phyloP scores from a whole-genome alignment of 345 rosid species.

The Geranium rotundifolium region DNA sequence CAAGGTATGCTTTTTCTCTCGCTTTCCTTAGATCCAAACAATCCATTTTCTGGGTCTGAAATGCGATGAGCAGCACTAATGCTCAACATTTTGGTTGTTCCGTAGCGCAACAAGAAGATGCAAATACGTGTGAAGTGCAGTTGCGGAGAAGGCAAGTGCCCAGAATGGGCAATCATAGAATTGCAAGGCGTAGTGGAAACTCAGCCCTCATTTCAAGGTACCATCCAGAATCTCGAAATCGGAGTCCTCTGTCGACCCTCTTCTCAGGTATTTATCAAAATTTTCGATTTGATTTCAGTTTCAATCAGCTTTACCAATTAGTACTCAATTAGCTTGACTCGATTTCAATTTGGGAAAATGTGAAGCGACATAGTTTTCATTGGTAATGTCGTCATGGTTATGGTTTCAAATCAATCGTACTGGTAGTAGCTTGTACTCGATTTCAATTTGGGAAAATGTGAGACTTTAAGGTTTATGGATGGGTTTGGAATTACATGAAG shows the following conservation, averaged over 20 bases:
- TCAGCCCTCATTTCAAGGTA: slow-evolving; percentile 45
- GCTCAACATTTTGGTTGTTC: too few relatives aligned
- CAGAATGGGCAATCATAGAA: slow-evolving; percentile 85
- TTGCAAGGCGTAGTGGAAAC: slow-evolving; percentile 71
- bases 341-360: too few relatives aligned
- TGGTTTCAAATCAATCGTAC: too few relatives aligned
- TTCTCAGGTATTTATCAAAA: slow-evolving; percentile 36
- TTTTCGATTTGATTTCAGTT: background rate
- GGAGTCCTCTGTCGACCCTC: slow-evolving; percentile 70
- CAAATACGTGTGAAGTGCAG: slow-evolving; percentile 75
- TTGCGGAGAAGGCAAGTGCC: slow-evolving; percentile 60
- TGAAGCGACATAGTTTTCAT: too few relatives aligned
- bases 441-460: too few relatives aligned
- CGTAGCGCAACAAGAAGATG: slow-evolving; percentile 20
- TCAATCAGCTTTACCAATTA: background rate
- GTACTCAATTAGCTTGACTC: background rate
- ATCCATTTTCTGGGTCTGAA: too few relatives aligned
- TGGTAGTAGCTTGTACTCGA: too few relatives aligned
- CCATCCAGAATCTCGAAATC: slow-evolving; percentile 62
- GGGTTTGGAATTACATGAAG: background rate
- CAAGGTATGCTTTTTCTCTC: too few relatives aligned
- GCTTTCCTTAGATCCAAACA: too few relatives aligned
- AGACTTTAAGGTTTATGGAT: background rate
- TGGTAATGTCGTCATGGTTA: too few relatives aligned
- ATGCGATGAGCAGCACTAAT: too few relatives aligned